Base-by-base conservation (phyloP, 495 filamentous ascomycete species). In the Penicillium psychrofluorescens region DNA sequence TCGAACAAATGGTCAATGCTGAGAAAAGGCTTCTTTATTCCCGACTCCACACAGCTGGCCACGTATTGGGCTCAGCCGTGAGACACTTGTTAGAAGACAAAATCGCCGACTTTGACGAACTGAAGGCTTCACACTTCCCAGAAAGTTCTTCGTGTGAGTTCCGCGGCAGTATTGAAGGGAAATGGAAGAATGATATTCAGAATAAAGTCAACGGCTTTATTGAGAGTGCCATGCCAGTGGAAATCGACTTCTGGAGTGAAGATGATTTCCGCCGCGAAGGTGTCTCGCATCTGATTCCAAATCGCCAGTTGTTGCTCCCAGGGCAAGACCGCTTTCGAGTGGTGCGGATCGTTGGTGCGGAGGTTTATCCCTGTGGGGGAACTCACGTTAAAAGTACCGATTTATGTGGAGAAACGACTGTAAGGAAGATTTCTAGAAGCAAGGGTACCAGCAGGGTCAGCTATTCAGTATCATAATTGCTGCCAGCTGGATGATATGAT, bases 51-150 rank as follows among this genome's bases (percentile, higher is more conserved):
- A 83, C 80, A 1, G 81, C 77, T 1, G 81, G 81, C 9, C 81
- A 85, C 48, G 70, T 83, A 15, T 66, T 85, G 7, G 76, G 80
- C 11, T 48, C 71, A 4, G 79, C 80, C 5, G 71, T 83, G 27
- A 64, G 72, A n/a, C 61, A 70, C 35, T 66, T 81, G 8, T 40
- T 73, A 28, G 70, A 77, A 43, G 58, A 68, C 9, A 64, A 74
- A 33, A 50, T 81, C 27, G 51, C 55, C 6, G 56, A 62, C 32
- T 75, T 81, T 40, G 72, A 77, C 42, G 80, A 84, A 49, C 54
- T 75, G 7, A 83, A 83, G 57, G 81, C 81, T 6, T 76, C 71
- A 0, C 81, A 85, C 53, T 79, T 75, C 50, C 81, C 81, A 0
- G 79, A 77, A 46, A 69, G 70, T 1, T 78, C 81, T 2, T 53